These are phyloP conservation scores for Mycena vulgaris DNA, from an alignment of 768 basidiomycete species.

Conservation along the genomic window DNA sequence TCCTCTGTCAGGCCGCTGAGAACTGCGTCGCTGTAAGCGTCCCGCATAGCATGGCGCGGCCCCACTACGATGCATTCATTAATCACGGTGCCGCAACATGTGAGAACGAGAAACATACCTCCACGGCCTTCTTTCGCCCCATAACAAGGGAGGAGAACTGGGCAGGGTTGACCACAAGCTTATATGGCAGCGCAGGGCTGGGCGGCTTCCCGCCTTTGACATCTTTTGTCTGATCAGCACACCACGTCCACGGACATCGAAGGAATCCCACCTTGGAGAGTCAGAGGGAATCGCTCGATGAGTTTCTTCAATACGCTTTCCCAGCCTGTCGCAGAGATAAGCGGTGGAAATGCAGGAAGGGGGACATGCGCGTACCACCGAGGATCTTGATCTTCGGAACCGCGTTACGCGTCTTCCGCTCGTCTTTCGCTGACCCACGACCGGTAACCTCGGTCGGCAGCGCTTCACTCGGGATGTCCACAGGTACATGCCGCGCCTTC, in stretches of 20 bases:
- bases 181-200: slow-evolving; percentile 56
- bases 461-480: slow-evolving; percentile 1
- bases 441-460: neutral
- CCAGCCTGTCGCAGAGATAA: slow-evolving; percentile 39
- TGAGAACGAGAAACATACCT: slow-evolving; percentile 49
- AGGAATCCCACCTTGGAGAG: slow-evolving; percentile 51
- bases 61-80: slow-evolving; percentile 56
- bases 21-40: slow-evolving; percentile 53
- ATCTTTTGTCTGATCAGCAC: slow-evolving; percentile 40
- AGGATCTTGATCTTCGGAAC: slow-evolving; percentile 30
- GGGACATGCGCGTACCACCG: slow-evolving; percentile 21
- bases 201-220: slow-evolving; percentile 42
- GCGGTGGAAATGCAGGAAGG: neutral
- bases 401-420: slow-evolving; percentile 30
- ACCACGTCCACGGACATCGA: neutral
- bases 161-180: slow-evolving; percentile 49
- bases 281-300: slow-evolving; percentile 59
- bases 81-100: neutral
- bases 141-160: slow-evolving; percentile 55
- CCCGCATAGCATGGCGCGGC: slow-evolving; percentile 60
- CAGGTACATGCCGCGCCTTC: slow-evolving; percentile 10
- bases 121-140: slow-evolving; percentile 68
- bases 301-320: slow-evolving; percentile 50
- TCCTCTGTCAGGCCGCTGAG: slow-evolving; percentile 30
- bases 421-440: slow-evolving; percentile 13